Evolutionary conservation across 805 yeast species (phyloP), one percentile per base, ranked within the genome.

Genomic region (Naumovozyma baii): DNA sequence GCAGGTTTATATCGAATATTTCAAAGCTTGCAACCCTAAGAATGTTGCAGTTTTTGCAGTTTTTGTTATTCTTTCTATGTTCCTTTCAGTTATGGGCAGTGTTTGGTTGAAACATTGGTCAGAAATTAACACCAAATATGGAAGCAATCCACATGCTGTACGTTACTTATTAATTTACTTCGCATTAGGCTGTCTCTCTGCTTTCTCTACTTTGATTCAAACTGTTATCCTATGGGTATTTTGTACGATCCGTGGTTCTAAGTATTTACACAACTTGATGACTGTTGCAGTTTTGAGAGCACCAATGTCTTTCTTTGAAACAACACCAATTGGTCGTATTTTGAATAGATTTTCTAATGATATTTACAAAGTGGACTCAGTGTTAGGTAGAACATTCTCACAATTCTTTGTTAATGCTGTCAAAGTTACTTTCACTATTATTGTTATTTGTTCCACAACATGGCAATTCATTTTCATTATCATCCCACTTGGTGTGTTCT

Each of bases 41-140:
- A 76, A 74, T 44, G 94, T 87, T 14, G 18, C 68, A 0, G 50
- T 81, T 2, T 80, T 79, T 55, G 48, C 86, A 37, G 38, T 56
- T 0, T 69, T 76, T 46, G 69, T 83, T 45, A 54, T 81, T n/a
- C 35, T 72, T 4, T 70, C 84, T 0, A 81, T 76, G 72, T 56
- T 70, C 9, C 54, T 78, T 37, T 72, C 78, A 41, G 90, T 85
- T 37, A 64, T 66, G 34, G 78, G 87, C 29, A 87, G 80, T 57
- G 74, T 90, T 39, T 92, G 99, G 99, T 74, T 92, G 53, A 92
- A 92, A 61, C 85, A 85, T 61, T 92, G 98, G 98, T 84, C 97
- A 10, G 99, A 92, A 58, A 75, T 82, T 17, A 92, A 90, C 56
- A 72, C 88, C 3, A 64, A 60, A 33, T 57, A 63, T 30, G 90